phyloP scores from a whole-genome alignment of 2,329 filamentous ascomycete genomes.

The Zymoseptoria crescenta region DNA sequence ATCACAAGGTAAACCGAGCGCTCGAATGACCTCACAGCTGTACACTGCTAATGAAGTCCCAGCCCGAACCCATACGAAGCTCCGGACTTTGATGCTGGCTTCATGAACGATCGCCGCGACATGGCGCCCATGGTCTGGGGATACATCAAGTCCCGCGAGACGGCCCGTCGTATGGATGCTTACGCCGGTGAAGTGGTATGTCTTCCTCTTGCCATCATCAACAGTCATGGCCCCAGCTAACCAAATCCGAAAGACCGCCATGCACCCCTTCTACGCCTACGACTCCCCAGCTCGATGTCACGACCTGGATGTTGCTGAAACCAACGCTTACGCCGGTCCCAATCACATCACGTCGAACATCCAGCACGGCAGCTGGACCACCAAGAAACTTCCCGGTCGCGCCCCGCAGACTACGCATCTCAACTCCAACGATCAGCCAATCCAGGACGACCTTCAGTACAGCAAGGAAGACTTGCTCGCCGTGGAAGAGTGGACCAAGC shows the following conservation, averaged over 20 bases:
- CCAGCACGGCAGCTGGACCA: constrained; percentile 48
- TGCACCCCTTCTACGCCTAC: constrained; percentile 58
- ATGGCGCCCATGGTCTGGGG: constrained; percentile 82
- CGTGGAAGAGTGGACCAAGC: constrained; percentile 56
- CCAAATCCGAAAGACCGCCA: constrained; percentile 3
- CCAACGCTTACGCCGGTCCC: constrained; percentile 65
- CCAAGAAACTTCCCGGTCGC: constrained; percentile 40
- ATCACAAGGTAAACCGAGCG: constrained; percentile 44
- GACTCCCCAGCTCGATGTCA: constrained; percentile 61
- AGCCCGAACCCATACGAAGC: constrained; percentile 50
- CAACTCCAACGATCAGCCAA: constrained; percentile 55
- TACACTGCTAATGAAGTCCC: background rate
- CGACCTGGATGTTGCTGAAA: constrained; percentile 68
- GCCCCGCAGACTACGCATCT: constrained; percentile 45
- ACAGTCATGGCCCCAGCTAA: background rate
- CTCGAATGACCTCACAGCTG: background rate
- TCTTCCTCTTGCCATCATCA: background rate
- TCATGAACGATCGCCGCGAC: constrained; percentile 79
- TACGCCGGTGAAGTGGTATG: constrained; percentile 62
- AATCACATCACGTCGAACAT: constrained; percentile 65
- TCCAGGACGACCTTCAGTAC: constrained; percentile 61
- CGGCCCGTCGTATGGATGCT: constrained; percentile 67
- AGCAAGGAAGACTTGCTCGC: constrained; percentile 53
- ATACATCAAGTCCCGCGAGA: constrained; percentile 76
- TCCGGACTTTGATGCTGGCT: constrained; percentile 63